Evolutionary conservation across 176 grass and related monocot genomes (phyloP).

Genomic region (Themeda triandra): DNA sequence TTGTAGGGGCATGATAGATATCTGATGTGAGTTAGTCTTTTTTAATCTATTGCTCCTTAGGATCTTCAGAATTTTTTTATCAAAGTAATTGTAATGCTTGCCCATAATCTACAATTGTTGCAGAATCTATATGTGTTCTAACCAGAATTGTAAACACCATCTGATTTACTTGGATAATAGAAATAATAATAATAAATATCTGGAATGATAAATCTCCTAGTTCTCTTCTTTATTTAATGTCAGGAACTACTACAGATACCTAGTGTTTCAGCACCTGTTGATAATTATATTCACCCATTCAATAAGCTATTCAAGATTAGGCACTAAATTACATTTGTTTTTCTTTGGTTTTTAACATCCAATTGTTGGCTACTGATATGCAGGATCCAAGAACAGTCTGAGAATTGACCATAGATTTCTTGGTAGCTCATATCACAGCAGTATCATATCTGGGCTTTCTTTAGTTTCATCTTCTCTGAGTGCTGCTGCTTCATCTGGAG

Average conservation of each 20-base stretch:
- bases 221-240: background rate
- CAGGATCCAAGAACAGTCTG: constrained; percentile 60
- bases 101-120: background rate
- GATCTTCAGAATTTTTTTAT: background rate
- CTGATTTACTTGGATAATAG: background rate
- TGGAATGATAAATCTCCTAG: background rate
- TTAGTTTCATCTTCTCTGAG: constrained; percentile 70
- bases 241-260: background rate
- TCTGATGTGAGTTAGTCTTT: background rate
- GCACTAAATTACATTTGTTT: background rate
- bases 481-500: constrained; percentile 44
- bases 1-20: background rate
- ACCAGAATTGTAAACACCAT: background rate
- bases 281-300: background rate
- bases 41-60: constrained; percentile 2
- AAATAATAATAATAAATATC: background rate
- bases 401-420: constrained; percentile 81
- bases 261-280: constrained; percentile 2
- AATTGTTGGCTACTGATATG: constrained; percentile 13
- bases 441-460: constrained; percentile 85
- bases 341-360: background rate
- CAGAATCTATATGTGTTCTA: background rate
- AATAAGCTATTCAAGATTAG: background rate
- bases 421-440: constrained; percentile 84
- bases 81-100: background rate